Percentiles rank a stretch among this genome's conserved stretches.
Evolutionary conservation across 306 rosid genomes (phyloP).

Genomic region (Adenanthera pavonina): DNA sequence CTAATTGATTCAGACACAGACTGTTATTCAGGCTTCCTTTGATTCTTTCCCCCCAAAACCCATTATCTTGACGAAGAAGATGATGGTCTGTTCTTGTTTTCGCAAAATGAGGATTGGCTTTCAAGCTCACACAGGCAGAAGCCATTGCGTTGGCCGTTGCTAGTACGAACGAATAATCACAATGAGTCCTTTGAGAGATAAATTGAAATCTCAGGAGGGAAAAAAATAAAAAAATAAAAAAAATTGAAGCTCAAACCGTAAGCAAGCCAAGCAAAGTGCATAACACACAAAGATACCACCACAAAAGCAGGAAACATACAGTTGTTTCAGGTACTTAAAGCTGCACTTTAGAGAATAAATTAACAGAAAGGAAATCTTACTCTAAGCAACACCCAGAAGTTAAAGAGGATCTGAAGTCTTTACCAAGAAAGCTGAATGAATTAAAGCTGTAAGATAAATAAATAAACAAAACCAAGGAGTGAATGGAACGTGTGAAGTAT

Average conservation of each 20-base stretch:
- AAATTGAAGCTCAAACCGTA: slow-evolving; percentile 26
- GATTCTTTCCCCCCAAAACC: slow-evolving; percentile 64
- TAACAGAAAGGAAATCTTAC: slow-evolving; percentile 15
- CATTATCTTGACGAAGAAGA: slow-evolving; percentile 46
- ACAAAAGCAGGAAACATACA: slow-evolving; percentile 12
- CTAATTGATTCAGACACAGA: slow-evolving; percentile 39
- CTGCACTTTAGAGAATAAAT: slow-evolving; percentile 1
- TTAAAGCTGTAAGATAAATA: neutral
- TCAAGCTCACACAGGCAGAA: slow-evolving; percentile 56
- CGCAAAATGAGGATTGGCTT: slow-evolving; percentile 51
- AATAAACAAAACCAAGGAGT: neutral
- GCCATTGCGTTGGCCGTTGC: slow-evolving; percentile 56
- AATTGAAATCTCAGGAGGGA: slow-evolving; percentile 32
- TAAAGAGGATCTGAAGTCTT: slow-evolving; percentile 22
- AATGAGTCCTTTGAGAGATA: neutral
- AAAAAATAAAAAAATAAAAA: too few relatives aligned
- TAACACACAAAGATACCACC: slow-evolving; percentile 47
- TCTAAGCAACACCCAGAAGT: slow-evolving; percentile 14
- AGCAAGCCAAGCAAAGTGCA: slow-evolving; percentile 38
- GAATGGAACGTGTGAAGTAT: neutral
- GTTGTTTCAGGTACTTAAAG: slow-evolving; percentile 35
- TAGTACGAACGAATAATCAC: neutral
- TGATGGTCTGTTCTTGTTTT: slow-evolving; percentile 41
- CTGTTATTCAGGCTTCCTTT: slow-evolving; percentile 50
- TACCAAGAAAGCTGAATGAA: neutral